These are phyloP conservation scores for Kuraishia ogatae DNA, from an alignment of 805 yeast species.

Conservation along the genomic window DNA sequence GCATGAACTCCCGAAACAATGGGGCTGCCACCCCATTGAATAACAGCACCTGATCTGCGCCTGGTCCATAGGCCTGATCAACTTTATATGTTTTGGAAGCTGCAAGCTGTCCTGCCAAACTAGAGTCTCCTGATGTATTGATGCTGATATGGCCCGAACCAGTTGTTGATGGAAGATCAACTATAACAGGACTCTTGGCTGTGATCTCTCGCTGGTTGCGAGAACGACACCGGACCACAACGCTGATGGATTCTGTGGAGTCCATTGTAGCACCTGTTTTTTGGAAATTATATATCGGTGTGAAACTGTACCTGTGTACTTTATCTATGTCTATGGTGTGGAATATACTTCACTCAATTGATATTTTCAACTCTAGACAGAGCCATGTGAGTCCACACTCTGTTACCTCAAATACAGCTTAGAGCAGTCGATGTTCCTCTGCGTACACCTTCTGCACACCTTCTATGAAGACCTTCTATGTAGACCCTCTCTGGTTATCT, in stretches of 20 bases:
- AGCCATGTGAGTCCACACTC: not conserved
- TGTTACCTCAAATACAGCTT: not conserved
- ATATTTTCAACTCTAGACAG: not conserved
- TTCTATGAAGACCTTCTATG: too few species aligned
- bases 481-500: too few species aligned
- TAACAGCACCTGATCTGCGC: constrained; percentile 36
- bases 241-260: constrained; percentile 31
- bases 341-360: not conserved
- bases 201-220: constrained; percentile 34
- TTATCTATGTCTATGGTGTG: not conserved
- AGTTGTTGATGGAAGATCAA: constrained; percentile 29
- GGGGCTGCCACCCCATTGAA: constrained; percentile 39
- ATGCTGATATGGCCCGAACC: constrained; percentile 16
- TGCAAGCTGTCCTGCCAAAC: constrained; percentile 15
- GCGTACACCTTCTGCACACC: too few species aligned
- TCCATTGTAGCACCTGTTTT: constrained; percentile 2
- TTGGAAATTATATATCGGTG: not conserved
- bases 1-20: constrained; percentile 37
- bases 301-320: not conserved
- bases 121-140: constrained; percentile 16
- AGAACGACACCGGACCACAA: constrained; percentile 47
- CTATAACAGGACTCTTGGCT: constrained; percentile 37
- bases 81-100: constrained; percentile 33
- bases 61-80: constrained; percentile 48
- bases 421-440: too few species aligned